A percentile compares a stretch with the other conserved stretches of the same genome.
Conservation (phyloP, 768 basidiomycete species). For the Suillus weaverae region DNA sequence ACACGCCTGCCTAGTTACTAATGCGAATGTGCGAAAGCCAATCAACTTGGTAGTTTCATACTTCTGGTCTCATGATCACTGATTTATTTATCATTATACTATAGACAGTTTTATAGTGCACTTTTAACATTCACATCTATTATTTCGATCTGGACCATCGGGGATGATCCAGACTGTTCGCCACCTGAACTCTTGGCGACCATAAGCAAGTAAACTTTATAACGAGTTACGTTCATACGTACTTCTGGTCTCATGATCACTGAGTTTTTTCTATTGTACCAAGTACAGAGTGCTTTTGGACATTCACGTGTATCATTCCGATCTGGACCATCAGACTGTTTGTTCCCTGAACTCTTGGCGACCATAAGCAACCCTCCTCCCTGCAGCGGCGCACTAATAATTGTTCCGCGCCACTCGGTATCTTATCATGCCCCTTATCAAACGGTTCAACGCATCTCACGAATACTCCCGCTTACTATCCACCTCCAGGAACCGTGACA, state of each 20-base stretch:
- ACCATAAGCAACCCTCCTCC: background rate
- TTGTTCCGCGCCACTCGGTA: background rate
- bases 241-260: background rate
- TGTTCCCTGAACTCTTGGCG: background rate
- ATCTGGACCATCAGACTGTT: background rate
- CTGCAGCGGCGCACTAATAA: background rate
- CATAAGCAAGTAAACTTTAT: no score
- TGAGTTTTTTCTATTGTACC: background rate
- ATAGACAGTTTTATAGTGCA: background rate
- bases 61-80: background rate
- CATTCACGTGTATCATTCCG: background rate
- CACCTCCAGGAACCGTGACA: background rate
- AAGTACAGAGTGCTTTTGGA: background rate
- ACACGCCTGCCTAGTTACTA: background rate
- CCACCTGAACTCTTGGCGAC: no score
- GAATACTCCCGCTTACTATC: slow-evolving; percentile 7
- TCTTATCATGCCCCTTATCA: slow-evolving; percentile 11
- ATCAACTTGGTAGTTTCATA: background rate
- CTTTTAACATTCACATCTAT: background rate
- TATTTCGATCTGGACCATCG: background rate
- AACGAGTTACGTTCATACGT: background rate
- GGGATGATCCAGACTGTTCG: no score
- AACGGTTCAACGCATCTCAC: slow-evolving; percentile 7
- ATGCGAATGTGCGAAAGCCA: background rate
- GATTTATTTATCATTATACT: background rate